Conservation (phyloP, 1,284 basidiomycete genomes). For the Sanguinoderma infundibulare region DNA sequence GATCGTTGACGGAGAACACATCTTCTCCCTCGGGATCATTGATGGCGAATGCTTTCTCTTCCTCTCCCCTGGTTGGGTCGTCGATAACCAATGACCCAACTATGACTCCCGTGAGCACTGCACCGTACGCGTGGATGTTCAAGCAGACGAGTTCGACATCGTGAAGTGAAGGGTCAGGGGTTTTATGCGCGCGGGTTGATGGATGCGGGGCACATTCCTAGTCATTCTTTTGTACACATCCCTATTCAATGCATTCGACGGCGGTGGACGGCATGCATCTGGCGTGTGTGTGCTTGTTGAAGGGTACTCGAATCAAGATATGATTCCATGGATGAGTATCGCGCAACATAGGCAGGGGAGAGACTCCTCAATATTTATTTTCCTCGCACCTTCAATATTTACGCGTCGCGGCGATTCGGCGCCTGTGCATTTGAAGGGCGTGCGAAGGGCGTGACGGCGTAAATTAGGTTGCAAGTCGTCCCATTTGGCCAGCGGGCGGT, state of each 20-base stretch:
- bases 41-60: not conserved
- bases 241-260: not conserved
- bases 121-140: conserved; percentile 49
- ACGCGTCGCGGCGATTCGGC: conserved; percentile 3
- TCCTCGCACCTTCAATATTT: not conserved
- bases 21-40: not conserved
- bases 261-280: not conserved
- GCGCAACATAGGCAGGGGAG: too few relatives aligned
- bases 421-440: not conserved
- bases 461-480: conserved; percentile 3
- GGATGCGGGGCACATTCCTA: conserved; percentile 3
- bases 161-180: not conserved
- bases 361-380: conserved; percentile 27
- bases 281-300: not conserved
- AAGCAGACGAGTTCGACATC: conserved; percentile 17
- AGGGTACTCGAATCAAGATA: not conserved
- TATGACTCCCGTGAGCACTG: conserved; percentile 44
- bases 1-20: too few relatives aligned
- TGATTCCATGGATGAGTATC: too few relatives aligned
- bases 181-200: not conserved
- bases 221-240: not conserved
- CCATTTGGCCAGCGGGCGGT: not conserved
- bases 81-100: conserved; percentile 15
- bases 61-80: not conserved
- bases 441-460: not conserved